These are phyloP conservation scores for Taxillus chinensis DNA, from an alignment of 164 flowering plant genomes.

Conservation along the genomic window DNA sequence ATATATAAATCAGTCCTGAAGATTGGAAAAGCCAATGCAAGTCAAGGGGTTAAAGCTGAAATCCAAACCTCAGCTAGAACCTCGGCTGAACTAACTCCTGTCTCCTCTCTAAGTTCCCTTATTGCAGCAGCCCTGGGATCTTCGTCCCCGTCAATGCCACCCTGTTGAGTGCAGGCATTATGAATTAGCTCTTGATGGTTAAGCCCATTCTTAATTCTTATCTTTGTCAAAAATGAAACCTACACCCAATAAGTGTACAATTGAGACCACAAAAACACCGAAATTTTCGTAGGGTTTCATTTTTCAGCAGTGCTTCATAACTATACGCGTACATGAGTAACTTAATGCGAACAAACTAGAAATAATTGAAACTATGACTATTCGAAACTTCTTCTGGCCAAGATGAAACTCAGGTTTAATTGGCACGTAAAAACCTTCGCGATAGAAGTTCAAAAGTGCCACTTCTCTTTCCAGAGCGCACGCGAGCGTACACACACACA, in stretches of 20 bases:
- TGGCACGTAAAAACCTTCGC: background rate
- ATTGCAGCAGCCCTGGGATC: conserved; percentile 66
- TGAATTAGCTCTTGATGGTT: background rate
- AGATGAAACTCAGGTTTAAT: background rate
- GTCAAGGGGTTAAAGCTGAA: background rate
- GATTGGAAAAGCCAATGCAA: no score
- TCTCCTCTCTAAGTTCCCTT: conserved; percentile 85
- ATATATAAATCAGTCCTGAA: background rate
- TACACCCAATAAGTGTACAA: background rate
- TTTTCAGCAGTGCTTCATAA: no score
- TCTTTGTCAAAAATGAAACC: background rate
- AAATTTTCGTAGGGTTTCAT: no score
- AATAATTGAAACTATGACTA: no score
- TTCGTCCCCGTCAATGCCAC: conserved; percentile 78
- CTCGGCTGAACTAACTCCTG: conserved; percentile 73
- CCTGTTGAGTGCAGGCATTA: conserved; percentile 25
- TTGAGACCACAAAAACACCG: no score
- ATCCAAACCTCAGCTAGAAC: conserved; percentile 59
- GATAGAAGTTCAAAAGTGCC: background rate
- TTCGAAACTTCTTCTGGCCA: background rate
- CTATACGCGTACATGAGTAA: no score
- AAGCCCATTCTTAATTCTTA: background rate
- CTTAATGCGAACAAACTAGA: no score
- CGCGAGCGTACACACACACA: background rate
- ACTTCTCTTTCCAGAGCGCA: background rate